Conservation (phyloP, 2,329 filamentous ascomycete genomes). For the Diaporthe sp. region DNA sequence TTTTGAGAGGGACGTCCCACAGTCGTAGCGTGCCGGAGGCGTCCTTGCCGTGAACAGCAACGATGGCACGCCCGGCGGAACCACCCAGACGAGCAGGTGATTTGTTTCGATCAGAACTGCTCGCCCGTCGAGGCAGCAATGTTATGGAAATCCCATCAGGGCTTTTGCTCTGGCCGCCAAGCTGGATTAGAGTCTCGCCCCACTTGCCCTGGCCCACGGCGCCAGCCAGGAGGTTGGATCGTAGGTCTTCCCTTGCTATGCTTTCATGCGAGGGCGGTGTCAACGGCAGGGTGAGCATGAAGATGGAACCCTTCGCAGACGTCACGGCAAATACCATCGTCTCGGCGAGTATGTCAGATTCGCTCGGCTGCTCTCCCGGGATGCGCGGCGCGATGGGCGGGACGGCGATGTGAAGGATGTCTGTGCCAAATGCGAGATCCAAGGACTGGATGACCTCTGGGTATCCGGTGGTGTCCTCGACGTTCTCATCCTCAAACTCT, state of each 20-base stretch:
- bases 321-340: slow-evolving; percentile 74
- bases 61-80: slow-evolving; percentile 60
- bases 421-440: slow-evolving; percentile 71
- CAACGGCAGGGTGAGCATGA: slow-evolving; percentile 71
- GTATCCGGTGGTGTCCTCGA: slow-evolving; percentile 62
- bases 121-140: slow-evolving; percentile 51
- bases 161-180: slow-evolving; percentile 67
- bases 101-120: slow-evolving; percentile 49
- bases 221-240: slow-evolving; percentile 63
- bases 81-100: slow-evolving; percentile 51
- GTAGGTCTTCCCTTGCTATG: slow-evolving; percentile 69
- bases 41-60: slow-evolving; percentile 72
- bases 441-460: slow-evolving; percentile 72
- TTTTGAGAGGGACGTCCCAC: slow-evolving; percentile 69
- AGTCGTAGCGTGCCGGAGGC: slow-evolving; percentile 71
- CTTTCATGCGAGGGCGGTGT: slow-evolving; percentile 73
- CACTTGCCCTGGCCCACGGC: slow-evolving; percentile 73
- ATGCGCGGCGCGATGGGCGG: slow-evolving; percentile 65
- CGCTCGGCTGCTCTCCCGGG: slow-evolving; percentile 64
- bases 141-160: slow-evolving; percentile 71
- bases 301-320: slow-evolving; percentile 70
- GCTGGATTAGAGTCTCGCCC: slow-evolving; percentile 70
- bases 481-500: slow-evolving; percentile 68
- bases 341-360: slow-evolving; percentile 64
- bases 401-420: slow-evolving; percentile 69